Base-by-base conservation (phyloP, 2,329 filamentous ascomycete species). In the Exophiala sideris region DNA sequence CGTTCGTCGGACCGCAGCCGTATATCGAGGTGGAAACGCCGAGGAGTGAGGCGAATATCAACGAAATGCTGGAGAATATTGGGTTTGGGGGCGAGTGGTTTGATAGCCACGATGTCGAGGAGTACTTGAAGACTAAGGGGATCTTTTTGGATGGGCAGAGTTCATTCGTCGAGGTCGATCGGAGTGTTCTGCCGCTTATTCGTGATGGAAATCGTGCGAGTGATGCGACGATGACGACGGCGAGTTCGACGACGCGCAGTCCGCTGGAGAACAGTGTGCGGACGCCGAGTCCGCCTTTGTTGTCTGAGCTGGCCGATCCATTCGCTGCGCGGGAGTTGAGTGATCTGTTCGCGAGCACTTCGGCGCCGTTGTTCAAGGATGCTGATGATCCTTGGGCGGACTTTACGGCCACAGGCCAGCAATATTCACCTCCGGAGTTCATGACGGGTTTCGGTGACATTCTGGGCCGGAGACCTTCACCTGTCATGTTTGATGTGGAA, bases 41-140 rank as follows among this genome's bases (percentile, higher is more conserved):
- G 54, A 21, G 65, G 66, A 54, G 63, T 60, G 41, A 49, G 38
- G 62, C 61, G 45, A 62, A 51, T 7, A 53, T 62, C n/a, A 59
- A 68, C 11, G 63, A 70, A 34, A 56, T 65, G n/a, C 58, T 70
- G 14, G 65, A 65, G 4, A 54, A 85, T 6, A 77, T 80, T 1
- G 86, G 83, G 0, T 87, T 85, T 57, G 80, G 87, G 55, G 88
- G 88, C 3, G 82, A 88, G 47, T 94, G 89, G 76, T 88, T 87
- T 62, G 88, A 94, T 65, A 73, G 84, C 0, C 80, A 88, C 55
- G 89, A 94, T 67, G 84, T 91, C 0, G 87, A 94, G 68, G 77
- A 81, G 10, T 94, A 91, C 65, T 72, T 95, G 2, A 79, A 78
- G 38, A 76, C 58, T 12, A 65, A 65, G 35, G 70, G 70, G 1